Percentiles rank a stretch among this genome's conserved stretches.
These are phyloP conservation scores for Elaeis guineensis DNA, from an alignment of 176 grass and related monocot species.

Conservation along the genomic window DNA sequence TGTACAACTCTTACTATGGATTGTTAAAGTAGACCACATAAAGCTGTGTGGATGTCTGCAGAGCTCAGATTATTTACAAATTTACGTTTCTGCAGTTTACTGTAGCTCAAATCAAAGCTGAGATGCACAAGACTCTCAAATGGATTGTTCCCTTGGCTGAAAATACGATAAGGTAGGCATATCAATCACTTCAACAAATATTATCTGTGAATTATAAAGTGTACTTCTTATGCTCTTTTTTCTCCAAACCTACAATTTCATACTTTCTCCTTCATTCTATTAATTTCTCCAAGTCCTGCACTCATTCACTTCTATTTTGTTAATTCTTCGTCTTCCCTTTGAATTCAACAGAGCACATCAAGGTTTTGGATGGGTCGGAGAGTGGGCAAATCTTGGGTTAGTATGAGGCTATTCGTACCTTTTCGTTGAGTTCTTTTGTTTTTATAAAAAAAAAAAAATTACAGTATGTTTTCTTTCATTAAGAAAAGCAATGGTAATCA, in stretches of 20 bases:
- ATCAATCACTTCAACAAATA: too few species aligned
- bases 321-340: slow-evolving; percentile 5
- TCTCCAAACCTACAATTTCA: too few species aligned
- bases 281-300: not conserved
- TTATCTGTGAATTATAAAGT: slow-evolving; percentile 8
- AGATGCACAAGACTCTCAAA: slow-evolving; percentile 84
- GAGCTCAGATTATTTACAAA: not conserved
- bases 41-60: too few species aligned
- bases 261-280: not conserved
- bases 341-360: slow-evolving; percentile 66
- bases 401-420: slow-evolving; percentile 22
- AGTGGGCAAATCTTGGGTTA: slow-evolving; percentile 94
- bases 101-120: slow-evolving; percentile 73
- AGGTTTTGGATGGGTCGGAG: slow-evolving; percentile 97
- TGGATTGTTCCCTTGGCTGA: slow-evolving; percentile 83
- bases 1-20: too few species aligned
- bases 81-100: slow-evolving; percentile 35
- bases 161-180: slow-evolving; percentile 67
- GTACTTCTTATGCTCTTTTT: slow-evolving; percentile 1
- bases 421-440: not conserved
- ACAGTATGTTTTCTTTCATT: too few species aligned
- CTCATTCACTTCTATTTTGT: not conserved
- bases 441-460: too few species aligned
- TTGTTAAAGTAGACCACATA: too few species aligned
- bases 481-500: too few species aligned